Evolutionary conservation across 1,284 basidiomycete genomes (phyloP).

Genomic region (Pholiota adiposa): DNA sequence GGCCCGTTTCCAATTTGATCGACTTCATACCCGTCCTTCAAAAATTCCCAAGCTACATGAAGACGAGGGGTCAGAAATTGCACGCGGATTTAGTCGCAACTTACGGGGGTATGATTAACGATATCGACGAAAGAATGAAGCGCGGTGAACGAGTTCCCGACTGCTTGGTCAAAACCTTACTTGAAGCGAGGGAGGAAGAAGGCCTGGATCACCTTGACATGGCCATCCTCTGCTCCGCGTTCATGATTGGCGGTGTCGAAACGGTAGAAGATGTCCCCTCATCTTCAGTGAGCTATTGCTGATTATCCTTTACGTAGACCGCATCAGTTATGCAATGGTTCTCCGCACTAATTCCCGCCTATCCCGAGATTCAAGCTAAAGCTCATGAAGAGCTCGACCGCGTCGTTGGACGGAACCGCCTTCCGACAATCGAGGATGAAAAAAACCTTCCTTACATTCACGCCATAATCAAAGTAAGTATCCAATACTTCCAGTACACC

Average conservation of each 20-base stretch:
- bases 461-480: conserved; percentile 32
- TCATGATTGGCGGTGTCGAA: conserved; percentile 45
- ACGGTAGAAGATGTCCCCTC: conserved; percentile 30
- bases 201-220: conserved; percentile 40
- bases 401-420: conserved; percentile 34
- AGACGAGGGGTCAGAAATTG: conserved; percentile 34
- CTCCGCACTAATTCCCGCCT: conserved; percentile 29
- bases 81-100: conserved; percentile 37
- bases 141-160: conserved; percentile 39
- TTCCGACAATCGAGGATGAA: conserved; percentile 46
- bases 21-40: conserved; percentile 47
- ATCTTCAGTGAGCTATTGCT: too few species aligned
- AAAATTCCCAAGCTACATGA: conserved; percentile 36
- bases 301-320: conserved; percentile 24
- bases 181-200: conserved; percentile 32
- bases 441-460: conserved; percentile 33
- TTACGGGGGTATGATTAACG: conserved; percentile 41
- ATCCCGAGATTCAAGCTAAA: conserved; percentile 42
- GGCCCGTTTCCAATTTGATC: conserved; percentile 44
- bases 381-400: conserved; percentile 38
- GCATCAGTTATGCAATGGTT: conserved; percentile 41
- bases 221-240: conserved; percentile 40
- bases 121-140: conserved; percentile 36
- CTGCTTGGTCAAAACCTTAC: conserved; percentile 39
- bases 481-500: conserved; percentile 10